Percentiles rank a stretch among this genome's conserved stretches.
These are phyloP conservation scores for Hebeloma cylindrosporum DNA, from an alignment of 768 basidiomycete species.

Conservation along the genomic window DNA sequence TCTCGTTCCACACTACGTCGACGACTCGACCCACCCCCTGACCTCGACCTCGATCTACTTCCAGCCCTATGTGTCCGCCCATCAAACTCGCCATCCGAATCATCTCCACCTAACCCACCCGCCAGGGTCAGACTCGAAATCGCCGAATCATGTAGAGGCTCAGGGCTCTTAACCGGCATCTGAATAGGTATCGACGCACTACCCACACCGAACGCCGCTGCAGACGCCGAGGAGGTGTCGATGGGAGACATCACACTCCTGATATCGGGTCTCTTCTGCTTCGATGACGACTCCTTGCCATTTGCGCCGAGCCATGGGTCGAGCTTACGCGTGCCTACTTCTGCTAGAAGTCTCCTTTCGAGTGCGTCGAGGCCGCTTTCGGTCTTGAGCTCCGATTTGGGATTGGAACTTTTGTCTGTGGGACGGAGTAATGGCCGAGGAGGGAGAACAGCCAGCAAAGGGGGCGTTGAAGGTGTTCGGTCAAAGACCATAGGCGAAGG, in stretches of 20 bases:
- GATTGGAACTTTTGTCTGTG: slow-evolving; percentile 15
- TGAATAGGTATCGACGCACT: slow-evolving; percentile 39
- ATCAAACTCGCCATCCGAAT: slow-evolving; percentile 28
- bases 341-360: slow-evolving; percentile 63
- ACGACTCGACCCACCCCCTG: slow-evolving; percentile 21
- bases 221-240: slow-evolving; percentile 15
- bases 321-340: slow-evolving; percentile 69
- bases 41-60: no score
- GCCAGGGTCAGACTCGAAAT: slow-evolving; percentile 54
- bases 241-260: slow-evolving; percentile 29
- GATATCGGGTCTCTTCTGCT: slow-evolving; percentile 32
- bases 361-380: slow-evolving; percentile 73
- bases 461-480: slow-evolving; percentile 53
- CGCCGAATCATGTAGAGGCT: slow-evolving; percentile 49
- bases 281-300: no score
- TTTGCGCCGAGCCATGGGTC: no score
- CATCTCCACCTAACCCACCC: slow-evolving; percentile 23
- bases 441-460: slow-evolving; percentile 40
- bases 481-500: slow-evolving; percentile 27
- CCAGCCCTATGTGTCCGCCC: slow-evolving; percentile 33
- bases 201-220: slow-evolving; percentile 14
- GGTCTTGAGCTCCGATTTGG: slow-evolving; percentile 19
- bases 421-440: slow-evolving; percentile 20
- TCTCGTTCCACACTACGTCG: slow-evolving; percentile 19
- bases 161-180: slow-evolving; percentile 33